Evolutionary conservation across 352 stramenopile species (phyloP), one percentile per base, ranked within the genome.

Genomic region (Aphanomyces cochlioides): DNA sequence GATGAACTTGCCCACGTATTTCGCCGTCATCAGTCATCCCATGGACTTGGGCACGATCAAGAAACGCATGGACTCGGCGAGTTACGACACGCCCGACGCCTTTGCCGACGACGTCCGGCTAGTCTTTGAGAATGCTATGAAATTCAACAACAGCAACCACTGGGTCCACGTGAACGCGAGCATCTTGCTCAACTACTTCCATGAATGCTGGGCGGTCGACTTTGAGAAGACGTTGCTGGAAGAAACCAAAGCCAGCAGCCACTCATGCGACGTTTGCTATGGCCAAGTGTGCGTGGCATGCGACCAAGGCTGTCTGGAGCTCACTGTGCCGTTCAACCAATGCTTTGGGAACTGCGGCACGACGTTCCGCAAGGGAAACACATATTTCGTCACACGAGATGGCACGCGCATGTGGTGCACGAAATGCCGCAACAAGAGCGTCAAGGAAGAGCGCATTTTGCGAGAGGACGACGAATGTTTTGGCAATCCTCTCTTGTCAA

Each of bases 11-110:
- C 82, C 84, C 12, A 91, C 83, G 7, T 95, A 95, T 60, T 78
- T 75, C 8, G 74, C 75, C 1, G 78, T 95, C 43, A 77, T 95
- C 66, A 78, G 77, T 70, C 75, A 84, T 48, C 91, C 92, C 5
- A 98, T 98, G 90, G 95, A 98, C 73, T 73, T 98, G 3, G 84
- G 85, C 3, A 98, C 93, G 0, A 78, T 98, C 21, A 90, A 88
- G 36, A 74, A 78, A 10, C 89, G 91, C 48, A 78, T 98, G 1
- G 79, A 88, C n/a, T 73, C 78, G 61, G 90, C 84, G 4, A 50
- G 78, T 17, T 98, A 98, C 75, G 78, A 96, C 40, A 83, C 87
- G 21, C 80, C 97, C 5, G 75, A 93, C 19, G 88, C 87, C 65
- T 93, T 96, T 67, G 74, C 78, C 17, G 73, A 72, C 4, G 88